Conservation (phyloP, 345 rosid genomes). For the Pelargonium nanum region DNA sequence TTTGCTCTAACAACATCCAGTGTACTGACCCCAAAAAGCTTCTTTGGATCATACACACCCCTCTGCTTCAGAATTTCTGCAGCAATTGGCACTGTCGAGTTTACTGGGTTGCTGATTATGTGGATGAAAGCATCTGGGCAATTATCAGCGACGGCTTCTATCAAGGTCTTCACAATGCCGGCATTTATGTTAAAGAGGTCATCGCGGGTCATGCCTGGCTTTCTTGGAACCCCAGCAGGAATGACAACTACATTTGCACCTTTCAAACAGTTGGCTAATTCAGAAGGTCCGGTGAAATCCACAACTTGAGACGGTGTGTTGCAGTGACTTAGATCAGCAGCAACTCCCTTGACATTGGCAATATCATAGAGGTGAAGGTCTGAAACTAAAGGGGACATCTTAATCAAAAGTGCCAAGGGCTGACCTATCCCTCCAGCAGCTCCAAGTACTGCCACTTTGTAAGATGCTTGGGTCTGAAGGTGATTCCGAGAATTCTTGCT, state of each 20-base stretch:
- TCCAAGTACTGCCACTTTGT: conserved; percentile 82
- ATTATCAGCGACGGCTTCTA: conserved; percentile 84
- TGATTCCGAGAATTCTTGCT: conserved; percentile 24
- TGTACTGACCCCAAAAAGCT: conserved; percentile 87
- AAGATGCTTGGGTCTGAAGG: conserved; percentile 59
- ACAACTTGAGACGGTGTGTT: conserved; percentile 81
- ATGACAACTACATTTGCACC: conserved; percentile 78
- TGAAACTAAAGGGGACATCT: conserved; percentile 92
- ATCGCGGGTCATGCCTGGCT: conserved; percentile 96
- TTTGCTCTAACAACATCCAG: conserved; percentile 91
- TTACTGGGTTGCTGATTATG: conserved; percentile 87
- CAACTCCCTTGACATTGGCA: conserved; percentile 89
- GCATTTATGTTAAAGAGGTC: conserved; percentile 95
- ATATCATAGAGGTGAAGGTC: conserved; percentile 74
- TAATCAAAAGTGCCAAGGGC: conserved; percentile 70
- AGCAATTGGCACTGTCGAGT: conserved; percentile 86
- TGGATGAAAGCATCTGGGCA: conserved; percentile 87
- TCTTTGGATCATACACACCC: conserved; percentile 83
- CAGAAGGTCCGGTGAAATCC: conserved; percentile 75
- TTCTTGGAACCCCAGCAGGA: conserved; percentile 89
- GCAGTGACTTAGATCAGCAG: conserved; percentile 92
- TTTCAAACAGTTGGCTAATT: conserved; percentile 57
- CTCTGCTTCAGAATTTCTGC: conserved; percentile 79
- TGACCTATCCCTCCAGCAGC: conserved; percentile 95
- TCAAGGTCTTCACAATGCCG: conserved; percentile 57